phyloP scores from a whole-genome alignment of 139 green algal genomes.

The Auxenochlorella pyrenoidosa region DNA sequence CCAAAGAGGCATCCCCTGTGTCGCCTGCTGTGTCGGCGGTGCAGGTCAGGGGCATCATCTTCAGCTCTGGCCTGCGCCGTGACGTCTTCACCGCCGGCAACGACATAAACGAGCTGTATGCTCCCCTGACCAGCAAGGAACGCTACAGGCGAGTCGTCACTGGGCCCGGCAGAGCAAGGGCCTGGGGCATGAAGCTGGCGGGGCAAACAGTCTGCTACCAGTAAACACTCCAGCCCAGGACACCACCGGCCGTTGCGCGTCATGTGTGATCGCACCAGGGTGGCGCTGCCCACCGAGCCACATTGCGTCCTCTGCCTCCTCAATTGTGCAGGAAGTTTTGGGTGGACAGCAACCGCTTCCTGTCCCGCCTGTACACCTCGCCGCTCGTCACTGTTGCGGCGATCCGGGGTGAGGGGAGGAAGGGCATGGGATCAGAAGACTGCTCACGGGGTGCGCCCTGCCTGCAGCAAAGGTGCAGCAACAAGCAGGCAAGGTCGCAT shows the following conservation, averaged over 20 bases:
- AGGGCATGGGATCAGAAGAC: not conserved
- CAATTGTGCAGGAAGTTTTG: conserved; percentile 76
- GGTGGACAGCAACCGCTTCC: conserved; percentile 78
- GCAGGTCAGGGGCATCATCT: conserved; percentile 17
- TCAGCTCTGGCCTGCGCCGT: conserved; percentile 21
- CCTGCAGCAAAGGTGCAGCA: too few relatives aligned
- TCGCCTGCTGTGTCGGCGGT: too few relatives aligned
- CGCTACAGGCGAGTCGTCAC: conserved; percentile 40
- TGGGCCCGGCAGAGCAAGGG: not conserved
- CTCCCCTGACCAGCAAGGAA: conserved; percentile 68
- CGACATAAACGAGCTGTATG: conserved; percentile 84
- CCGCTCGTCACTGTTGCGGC: conserved; percentile 85
- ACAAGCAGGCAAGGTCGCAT: too few relatives aligned
- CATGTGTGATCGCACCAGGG: not conserved
- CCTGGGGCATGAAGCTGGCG: not conserved
- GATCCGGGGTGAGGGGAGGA: conserved; percentile 70
- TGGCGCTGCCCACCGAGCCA: too few relatives aligned
- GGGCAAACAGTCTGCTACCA: too few relatives aligned
- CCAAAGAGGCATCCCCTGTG: too few relatives aligned
- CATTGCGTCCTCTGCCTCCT: too few relatives aligned
- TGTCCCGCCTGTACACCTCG: conserved; percentile 69
- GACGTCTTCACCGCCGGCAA: conserved; percentile 69
- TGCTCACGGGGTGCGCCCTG: too few relatives aligned
- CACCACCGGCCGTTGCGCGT: too few relatives aligned
- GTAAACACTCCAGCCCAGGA: too few relatives aligned